Evolutionary conservation across 2,329 filamentous ascomycete species (phyloP), one percentile per base, ranked within the genome.

Genomic region (Hymenotorrendiella dingleyae): DNA sequence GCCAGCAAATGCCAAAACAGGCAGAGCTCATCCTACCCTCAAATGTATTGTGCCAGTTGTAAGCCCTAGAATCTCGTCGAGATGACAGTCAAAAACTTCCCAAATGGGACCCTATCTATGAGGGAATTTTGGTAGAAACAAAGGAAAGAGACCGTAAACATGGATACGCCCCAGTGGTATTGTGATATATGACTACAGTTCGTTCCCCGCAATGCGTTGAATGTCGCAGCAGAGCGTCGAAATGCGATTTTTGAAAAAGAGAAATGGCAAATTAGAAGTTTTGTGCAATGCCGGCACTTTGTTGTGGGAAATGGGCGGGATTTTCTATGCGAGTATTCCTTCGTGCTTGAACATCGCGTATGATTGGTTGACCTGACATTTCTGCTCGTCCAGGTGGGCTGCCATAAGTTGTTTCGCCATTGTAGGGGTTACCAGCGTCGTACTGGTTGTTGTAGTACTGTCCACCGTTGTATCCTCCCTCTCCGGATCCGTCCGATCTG

Each of bases 241-340:
- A 43, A 33, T 44, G 35, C 19, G 42, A 53, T 38, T 49, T 52
- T 53, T 49, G 11, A 21, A 37, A 34, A 43, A 29, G 28, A 21
- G 36, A 43, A 28, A 48, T 37, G 28, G 36, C 26, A 22, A 38
- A 45, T 54, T 78, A 97, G 59, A 98, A 98, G 66, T 98, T 98
- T 67, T 97, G 93, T 23, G 93, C 86, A 58, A 98, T 96, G 46
- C 93, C 93, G 28, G 87, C 87, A 57, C 86, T 94, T 69, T 94
- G 89, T 61, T 94, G 87, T 9, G 91, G 90, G 58, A 86, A 94
- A 49, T 93, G 86, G 33, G 86, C 79, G 2, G 88, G 84, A 62
- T 84, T 94, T 68, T 97, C 90, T 59, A 98, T 97, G 49, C 90
- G 80, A 10, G 93, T 96, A 68, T 96, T 96, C 53, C 93, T 80